Evolutionary conservation across 225 moss, liverwort and hornwort genomes (phyloP), one percentile per base, ranked within the genome.

Genomic region (Pseudoscleropodium purum): DNA sequence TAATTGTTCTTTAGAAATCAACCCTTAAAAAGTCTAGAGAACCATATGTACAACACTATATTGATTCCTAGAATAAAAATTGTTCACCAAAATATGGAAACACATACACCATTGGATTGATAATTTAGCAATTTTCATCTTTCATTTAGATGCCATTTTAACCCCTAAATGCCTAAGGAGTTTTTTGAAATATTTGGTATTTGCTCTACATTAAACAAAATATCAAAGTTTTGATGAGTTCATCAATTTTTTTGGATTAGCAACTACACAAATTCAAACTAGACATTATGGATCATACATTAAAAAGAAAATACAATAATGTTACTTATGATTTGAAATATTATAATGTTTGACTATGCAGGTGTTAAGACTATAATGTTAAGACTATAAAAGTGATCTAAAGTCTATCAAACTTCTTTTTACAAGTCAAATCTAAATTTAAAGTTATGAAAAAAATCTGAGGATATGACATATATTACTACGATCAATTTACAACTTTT

Each of bases 11-110:
- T 66, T 5, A 34, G 9, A 5, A 5, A 3, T 5, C 34, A 34
- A 18, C 1, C 24, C 39, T 39, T 13, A 39, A n/a, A n/a, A 45
- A 41, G 7, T 15, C 1, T 43, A 2, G 16, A 3, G 3, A 26
- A 9, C 10, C 43, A 10, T 43, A 73, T 12, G 5, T 17, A 20
- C 0, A 1, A 2, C 47, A 31, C 0, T 47, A 19, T 47, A 19
- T 75, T 75, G 51, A 51, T 51, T 76, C 21, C 7, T 20, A 20
- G 0, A 76, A 51, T 13, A 34, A 0, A 1, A 33, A 31, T 76
- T 76, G 7, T 20, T 51, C 49, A 19, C 5, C 4, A 49, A 30
- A 49, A 75, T 49, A 20, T 49, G 33, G 3, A 4, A 49, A 75
- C 8, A 31, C 8, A 8, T 76, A 51, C 3, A 76, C 20, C 19